These are phyloP conservation scores for Juglanconis oblonga DNA, from an alignment of 2,329 filamentous ascomycete species.

Conservation along the genomic window DNA sequence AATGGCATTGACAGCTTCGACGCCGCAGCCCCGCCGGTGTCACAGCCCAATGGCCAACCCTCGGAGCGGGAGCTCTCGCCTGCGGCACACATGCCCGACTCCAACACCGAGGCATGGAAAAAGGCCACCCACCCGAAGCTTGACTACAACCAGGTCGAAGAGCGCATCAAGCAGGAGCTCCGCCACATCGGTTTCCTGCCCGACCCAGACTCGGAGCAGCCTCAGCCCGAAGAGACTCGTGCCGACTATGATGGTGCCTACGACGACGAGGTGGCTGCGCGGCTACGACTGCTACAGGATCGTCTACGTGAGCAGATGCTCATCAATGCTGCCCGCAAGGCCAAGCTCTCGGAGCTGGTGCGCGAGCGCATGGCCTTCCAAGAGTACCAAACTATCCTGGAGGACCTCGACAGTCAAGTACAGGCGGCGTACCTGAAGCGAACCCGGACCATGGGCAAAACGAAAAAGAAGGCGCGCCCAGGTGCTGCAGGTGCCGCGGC, in stretches of 20 bases:
- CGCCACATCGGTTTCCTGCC: constrained; percentile 86
- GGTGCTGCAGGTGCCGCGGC: constrained; percentile 65
- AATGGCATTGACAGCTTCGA: constrained; percentile 53
- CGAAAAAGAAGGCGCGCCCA: constrained; percentile 81
- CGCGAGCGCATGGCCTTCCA: constrained; percentile 94
- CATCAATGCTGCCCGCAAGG: constrained; percentile 86
- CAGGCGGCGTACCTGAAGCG: constrained; percentile 95
- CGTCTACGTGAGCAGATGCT: constrained; percentile 81
- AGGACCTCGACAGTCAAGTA: constrained; percentile 92
- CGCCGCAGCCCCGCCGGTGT: constrained; percentile 3
- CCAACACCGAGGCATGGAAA: constrained; percentile 73
- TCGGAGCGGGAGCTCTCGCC: constrained; percentile 51
- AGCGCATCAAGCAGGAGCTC: constrained; percentile 87
- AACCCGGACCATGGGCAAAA: constrained; percentile 90
- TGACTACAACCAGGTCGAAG: constrained; percentile 83
- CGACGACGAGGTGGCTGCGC: constrained; percentile 91
- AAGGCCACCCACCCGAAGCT: constrained; percentile 71
- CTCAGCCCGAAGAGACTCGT: constrained; percentile 14
- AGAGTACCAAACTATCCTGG: constrained; percentile 93
- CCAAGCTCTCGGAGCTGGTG: constrained; percentile 79
- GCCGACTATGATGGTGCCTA: constrained; percentile 86
- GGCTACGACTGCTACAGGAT: constrained; percentile 79
- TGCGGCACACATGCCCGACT: constrained; percentile 77
- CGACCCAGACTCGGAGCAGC: constrained; percentile 25
- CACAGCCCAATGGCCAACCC: constrained; percentile 14